A percentile compares a stretch with the other conserved stretches of the same genome.
Evolutionary conservation across 2,329 filamentous ascomycete species (phyloP).

Genomic region (Zymoseptoria ardabiliae): DNA sequence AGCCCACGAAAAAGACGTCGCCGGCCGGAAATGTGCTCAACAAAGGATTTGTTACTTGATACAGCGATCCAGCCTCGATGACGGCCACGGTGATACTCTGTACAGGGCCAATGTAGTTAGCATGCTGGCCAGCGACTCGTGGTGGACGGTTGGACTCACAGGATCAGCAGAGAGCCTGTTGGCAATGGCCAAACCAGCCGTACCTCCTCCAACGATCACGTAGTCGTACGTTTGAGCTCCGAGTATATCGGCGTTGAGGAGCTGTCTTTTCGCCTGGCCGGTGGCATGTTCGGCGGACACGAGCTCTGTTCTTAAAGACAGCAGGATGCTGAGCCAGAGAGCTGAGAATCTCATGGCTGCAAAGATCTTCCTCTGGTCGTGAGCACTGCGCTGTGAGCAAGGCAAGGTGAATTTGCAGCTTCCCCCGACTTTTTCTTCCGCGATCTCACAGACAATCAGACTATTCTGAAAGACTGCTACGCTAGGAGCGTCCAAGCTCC

Average conservation of each 20-base stretch:
- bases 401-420: background rate
- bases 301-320: background rate
- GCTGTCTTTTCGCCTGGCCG: background rate
- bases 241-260: background rate
- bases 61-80: conserved; percentile 22
- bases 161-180: conserved; percentile 1
- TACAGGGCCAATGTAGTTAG: background rate
- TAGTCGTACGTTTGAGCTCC: conserved; percentile 4
- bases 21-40: conserved; percentile 2
- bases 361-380: background rate
- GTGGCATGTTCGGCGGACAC: background rate
- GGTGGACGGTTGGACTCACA: background rate
- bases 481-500: background rate
- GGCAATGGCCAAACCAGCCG: conserved; percentile 2
- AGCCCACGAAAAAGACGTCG: conserved; percentile 1
- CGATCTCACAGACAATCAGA: background rate
- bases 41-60: conserved; percentile 14
- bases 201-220: conserved; percentile 7
- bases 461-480: background rate
- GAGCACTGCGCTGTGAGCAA: background rate
- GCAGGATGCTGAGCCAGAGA: background rate
- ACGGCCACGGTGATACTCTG: conserved; percentile 9
- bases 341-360: background rate
- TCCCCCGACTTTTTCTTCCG: background rate
- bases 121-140: background rate